Percentiles rank a stretch among this genome's conserved stretches.
Conservation (phyloP, 495 filamentous ascomycete species). For the Penicillium malachiteum region DNA sequence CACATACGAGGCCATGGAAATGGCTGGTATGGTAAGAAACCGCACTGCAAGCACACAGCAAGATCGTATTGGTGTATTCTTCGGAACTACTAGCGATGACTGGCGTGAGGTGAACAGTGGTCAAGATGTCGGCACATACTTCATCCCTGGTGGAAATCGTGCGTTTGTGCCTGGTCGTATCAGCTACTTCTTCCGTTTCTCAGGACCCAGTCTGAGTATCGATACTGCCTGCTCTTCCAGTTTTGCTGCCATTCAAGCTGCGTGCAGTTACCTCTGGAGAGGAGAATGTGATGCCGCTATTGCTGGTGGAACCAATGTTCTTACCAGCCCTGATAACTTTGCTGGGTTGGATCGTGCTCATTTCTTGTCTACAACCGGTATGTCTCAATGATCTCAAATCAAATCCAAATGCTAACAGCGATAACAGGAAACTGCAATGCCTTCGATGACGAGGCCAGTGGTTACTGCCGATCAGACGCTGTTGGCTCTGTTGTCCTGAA, state of each 20-base stretch:
- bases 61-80: slow-evolving; percentile 80
- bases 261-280: slow-evolving; percentile 71
- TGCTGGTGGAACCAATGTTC: slow-evolving; percentile 70
- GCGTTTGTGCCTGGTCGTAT: slow-evolving; percentile 82
- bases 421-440: slow-evolving; percentile 73
- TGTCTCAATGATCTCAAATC: too few species aligned
- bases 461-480: slow-evolving; percentile 69
- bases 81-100: slow-evolving; percentile 83
- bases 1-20: slow-evolving; percentile 83
- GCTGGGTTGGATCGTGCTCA: slow-evolving; percentile 73
- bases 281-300: slow-evolving; percentile 78
- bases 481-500: slow-evolving; percentile 43
- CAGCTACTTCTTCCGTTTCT: slow-evolving; percentile 79
- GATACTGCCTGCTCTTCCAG: slow-evolving; percentile 87
- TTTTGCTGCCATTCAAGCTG: slow-evolving; percentile 73
- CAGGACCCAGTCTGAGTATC: slow-evolving; percentile 72
- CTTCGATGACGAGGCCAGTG: slow-evolving; percentile 71
- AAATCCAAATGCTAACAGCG: too few species aligned
- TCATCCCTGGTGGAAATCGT: slow-evolving; percentile 78
- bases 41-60: slow-evolving; percentile 72
- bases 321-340: slow-evolving; percentile 80
- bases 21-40: slow-evolving; percentile 79
- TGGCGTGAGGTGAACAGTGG: slow-evolving; percentile 81
- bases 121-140: slow-evolving; percentile 85
- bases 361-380: slow-evolving; percentile 55